Evolutionary conservation across 2,329 filamentous ascomycete genomes (phyloP).

Genomic region (Atkinsonella hypoxylon): DNA sequence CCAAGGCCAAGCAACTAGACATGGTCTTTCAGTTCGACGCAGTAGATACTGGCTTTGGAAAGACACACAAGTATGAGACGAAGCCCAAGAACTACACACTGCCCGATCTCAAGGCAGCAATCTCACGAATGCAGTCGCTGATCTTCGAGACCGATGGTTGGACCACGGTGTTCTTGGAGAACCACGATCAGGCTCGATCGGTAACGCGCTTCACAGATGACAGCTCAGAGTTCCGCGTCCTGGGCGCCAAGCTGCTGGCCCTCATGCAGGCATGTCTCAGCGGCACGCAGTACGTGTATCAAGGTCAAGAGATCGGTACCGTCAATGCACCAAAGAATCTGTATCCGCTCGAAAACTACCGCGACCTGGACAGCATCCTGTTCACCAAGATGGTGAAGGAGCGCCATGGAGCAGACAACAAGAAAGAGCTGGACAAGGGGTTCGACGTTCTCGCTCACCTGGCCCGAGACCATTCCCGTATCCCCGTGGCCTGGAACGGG

Average conservation of each 20-base stretch:
- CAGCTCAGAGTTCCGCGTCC: constrained; percentile 31
- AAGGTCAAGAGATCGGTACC: constrained; percentile 56
- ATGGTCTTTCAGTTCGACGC: constrained; percentile 62
- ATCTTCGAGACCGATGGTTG: constrained; percentile 43
- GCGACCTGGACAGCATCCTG: constrained; percentile 36
- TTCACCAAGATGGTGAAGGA: constrained; percentile 21
- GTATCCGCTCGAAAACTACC: constrained; percentile 44
- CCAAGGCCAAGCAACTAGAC: constrained; percentile 45
- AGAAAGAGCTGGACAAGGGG: constrained; percentile 23
- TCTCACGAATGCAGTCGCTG: constrained; percentile 38
- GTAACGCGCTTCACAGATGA: constrained; percentile 43
- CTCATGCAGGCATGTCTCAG: constrained; percentile 38
- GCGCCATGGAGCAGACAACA: constrained; percentile 15
- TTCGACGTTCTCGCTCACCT: constrained; percentile 21
- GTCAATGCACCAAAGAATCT: constrained; percentile 46
- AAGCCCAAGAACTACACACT: constrained; percentile 31
- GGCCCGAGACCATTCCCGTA: constrained; percentile 50
- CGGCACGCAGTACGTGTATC: constrained; percentile 54
- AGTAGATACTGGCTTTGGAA: constrained; percentile 46
- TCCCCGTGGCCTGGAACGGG: constrained; percentile 53
- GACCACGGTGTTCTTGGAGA: constrained; percentile 54
- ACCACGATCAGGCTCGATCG: constrained; percentile 50
- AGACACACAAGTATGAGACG: constrained; percentile 40
- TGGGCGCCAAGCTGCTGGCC: constrained; percentile 47
- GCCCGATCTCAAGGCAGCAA: constrained; percentile 33